Base-by-base conservation (phyloP, 805 yeast genomes). In the Hyphopichia homilentoma region DNA sequence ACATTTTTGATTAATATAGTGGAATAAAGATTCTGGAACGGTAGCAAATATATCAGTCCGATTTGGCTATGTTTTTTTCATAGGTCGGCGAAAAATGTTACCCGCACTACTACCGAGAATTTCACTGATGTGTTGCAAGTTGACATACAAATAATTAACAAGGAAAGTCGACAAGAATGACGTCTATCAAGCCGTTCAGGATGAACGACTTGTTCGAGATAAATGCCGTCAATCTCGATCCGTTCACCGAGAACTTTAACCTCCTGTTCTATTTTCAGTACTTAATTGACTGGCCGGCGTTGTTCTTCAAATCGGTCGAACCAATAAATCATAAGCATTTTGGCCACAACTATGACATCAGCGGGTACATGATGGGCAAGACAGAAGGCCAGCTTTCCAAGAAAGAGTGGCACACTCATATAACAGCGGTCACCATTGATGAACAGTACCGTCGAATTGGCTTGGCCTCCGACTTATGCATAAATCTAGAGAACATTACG, bases 311-410 rank as follows among this genome's bases (percentile, higher is more conserved):
- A 52, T 76, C 89, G 7, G 63, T 61, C 2, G 80, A 74, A 41
- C 49, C 64, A 9, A 32, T 40, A 16, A 25, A 35, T 22, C 47
- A 44, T 13, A 42, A 32, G 18, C 16, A 27, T 18, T 39, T 37
- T 25, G 44, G 36, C 17, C 45, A 43, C 38, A 30, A 27, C 3
- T 19, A 36, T 24, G 58, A 54, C 29, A 61, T 66, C 18, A 67
- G 84, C 21, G 90, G 89, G 1, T 83, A 84, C 52, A 81, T 93
- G 95, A 78, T 93, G 78, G 97, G 94, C n/a, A 93, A 93, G 56
- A 81, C 95, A 1, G 98, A 93, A 55, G 98, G 98, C 0, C 67
- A 60, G 30, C 35, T 65, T 23, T 39, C 67, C 22, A 77, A 72
- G 4, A 76, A 71, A 29, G 93, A 88, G 38, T 90, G 97, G 96